Evolutionary conservation across 768 basidiomycete species (phyloP).

Genomic region (Tulasnella calospora): DNA sequence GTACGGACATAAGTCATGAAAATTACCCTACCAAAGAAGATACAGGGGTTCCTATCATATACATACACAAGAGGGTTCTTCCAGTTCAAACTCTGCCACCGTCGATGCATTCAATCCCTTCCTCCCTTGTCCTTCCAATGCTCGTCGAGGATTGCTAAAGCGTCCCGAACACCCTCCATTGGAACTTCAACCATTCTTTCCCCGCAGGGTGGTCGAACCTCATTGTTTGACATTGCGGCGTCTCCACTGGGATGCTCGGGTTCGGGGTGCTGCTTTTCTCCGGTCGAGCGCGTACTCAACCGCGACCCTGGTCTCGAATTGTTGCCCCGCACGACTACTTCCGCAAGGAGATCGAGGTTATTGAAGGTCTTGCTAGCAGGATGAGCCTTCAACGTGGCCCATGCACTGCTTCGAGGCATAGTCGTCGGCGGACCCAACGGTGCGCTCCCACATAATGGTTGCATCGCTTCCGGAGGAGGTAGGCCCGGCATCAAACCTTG

Average conservation of each 20-base stretch:
- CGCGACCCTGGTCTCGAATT: conserved; percentile 54
- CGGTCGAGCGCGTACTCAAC: conserved; percentile 33
- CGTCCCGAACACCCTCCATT: conserved; percentile 67
- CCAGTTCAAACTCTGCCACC: too few species aligned
- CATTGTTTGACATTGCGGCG: conserved; percentile 42
- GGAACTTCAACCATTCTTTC: conserved; percentile 60
- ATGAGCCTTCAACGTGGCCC: conserved; percentile 79
- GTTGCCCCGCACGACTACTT: conserved; percentile 82
- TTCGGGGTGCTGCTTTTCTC: conserved; percentile 34
- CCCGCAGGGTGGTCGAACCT: conserved; percentile 37
- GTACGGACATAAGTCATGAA: neutral
- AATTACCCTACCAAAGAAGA: too few species aligned
- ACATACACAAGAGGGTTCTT: too few species aligned
- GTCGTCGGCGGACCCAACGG: conserved; percentile 22
- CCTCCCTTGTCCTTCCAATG: conserved; percentile 31
- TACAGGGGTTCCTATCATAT: too few species aligned
- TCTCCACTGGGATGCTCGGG: conserved; percentile 58
- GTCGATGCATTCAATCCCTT: neutral
- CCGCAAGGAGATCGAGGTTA: conserved; percentile 76
- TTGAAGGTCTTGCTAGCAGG: conserved; percentile 76
- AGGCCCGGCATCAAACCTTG: conserved; percentile 27
- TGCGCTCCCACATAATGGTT: conserved; percentile 20
- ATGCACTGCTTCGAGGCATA: conserved; percentile 76
- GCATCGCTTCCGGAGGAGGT: conserved; percentile 7
- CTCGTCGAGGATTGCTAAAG: conserved; percentile 64